A percentile compares a stretch with the other conserved stretches of the same genome.
Evolutionary conservation across 2,329 filamentous ascomycete species (phyloP).

Genomic region (Xylariaceae sp.): DNA sequence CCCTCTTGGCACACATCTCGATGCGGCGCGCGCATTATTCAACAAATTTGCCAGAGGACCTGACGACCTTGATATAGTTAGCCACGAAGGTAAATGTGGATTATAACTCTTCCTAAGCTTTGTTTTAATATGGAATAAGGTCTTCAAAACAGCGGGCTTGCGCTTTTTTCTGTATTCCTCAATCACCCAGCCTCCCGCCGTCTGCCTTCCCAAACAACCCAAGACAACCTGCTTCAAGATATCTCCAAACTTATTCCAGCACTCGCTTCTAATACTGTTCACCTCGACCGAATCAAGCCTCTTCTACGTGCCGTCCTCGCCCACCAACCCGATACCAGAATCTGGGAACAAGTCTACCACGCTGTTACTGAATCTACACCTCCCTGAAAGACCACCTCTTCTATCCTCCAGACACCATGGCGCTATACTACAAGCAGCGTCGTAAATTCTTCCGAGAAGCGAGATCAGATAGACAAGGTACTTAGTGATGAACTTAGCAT

Average conservation of each 20-base stretch:
- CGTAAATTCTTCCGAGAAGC: constrained; percentile 46
- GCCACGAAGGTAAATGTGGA: constrained; percentile 18
- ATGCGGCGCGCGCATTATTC: background rate
- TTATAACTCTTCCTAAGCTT: constrained; percentile 2
- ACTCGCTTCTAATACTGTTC: constrained; percentile 25
- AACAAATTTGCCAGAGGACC: background rate
- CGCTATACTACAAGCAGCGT: constrained; percentile 45
- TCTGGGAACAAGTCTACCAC: constrained; percentile 48
- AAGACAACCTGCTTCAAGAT: constrained; percentile 15
- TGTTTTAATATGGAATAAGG: constrained; percentile 6
- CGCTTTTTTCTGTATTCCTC: background rate
- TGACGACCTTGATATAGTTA: background rate
- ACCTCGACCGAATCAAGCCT: constrained; percentile 40
- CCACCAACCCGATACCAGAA: constrained; percentile 36
- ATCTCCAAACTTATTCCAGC: constrained; percentile 33
- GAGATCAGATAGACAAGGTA: constrained; percentile 42
- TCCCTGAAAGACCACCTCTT: constrained; percentile 36
- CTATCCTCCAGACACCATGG: constrained; percentile 40
- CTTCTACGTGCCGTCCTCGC: constrained; percentile 42
- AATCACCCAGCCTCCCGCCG: background rate
- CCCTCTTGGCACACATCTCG: constrained; percentile 12
- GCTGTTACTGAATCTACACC: constrained; percentile 46
- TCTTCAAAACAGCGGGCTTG: background rate
- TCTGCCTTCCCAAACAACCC: background rate
- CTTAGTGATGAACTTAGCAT: constrained; percentile 46